These are phyloP conservation scores for Penicillium manginii DNA, from an alignment of 495 filamentous ascomycete species.

Conservation along the genomic window DNA sequence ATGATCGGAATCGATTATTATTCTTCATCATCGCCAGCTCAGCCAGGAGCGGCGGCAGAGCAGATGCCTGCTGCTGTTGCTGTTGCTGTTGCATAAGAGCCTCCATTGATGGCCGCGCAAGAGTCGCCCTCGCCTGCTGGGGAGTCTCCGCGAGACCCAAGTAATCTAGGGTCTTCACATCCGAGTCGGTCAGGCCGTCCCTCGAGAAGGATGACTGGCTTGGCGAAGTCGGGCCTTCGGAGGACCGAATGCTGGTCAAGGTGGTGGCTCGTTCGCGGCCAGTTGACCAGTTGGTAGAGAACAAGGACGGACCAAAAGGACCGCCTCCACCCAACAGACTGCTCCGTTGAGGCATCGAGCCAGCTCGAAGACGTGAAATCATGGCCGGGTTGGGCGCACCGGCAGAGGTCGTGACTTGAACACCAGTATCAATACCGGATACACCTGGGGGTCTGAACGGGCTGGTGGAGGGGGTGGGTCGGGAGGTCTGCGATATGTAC, in stretches of 20 bases:
- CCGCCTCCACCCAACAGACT: constrained; percentile 63
- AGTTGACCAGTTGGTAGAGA: constrained; percentile 81
- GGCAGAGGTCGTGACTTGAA: constrained; percentile 49
- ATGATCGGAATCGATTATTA: constrained; percentile 88
- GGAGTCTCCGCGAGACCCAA: constrained; percentile 94
- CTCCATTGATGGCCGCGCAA: constrained; percentile 60
- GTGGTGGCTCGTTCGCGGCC: constrained; percentile 81
- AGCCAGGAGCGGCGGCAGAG: constrained; percentile 72
- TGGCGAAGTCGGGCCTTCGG: constrained; percentile 87
- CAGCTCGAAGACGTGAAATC: constrained; percentile 86
- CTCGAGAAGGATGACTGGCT: constrained; percentile 87
- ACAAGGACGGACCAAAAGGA: constrained; percentile 87
- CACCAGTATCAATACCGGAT: constrained; percentile 63
- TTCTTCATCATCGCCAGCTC: constrained; percentile 78
- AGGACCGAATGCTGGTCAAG: constrained; percentile 82
- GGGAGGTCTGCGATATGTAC: constrained; percentile 77
- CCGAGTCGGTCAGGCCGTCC: constrained; percentile 83
- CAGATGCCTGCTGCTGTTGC: constrained; percentile 58
- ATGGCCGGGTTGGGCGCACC: constrained; percentile 64
- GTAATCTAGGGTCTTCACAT: constrained; percentile 95
- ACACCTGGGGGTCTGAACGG: constrained; percentile 84
- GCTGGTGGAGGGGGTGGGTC: constrained; percentile 87
- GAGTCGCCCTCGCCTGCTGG: constrained; percentile 72
- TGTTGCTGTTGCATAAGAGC: constrained; percentile 58
- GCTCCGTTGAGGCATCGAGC: constrained; percentile 90